These are phyloP conservation scores for Symbiodinium pilosum DNA, from an alignment of 73 alveolate genomes.

Conservation along the genomic window DNA sequence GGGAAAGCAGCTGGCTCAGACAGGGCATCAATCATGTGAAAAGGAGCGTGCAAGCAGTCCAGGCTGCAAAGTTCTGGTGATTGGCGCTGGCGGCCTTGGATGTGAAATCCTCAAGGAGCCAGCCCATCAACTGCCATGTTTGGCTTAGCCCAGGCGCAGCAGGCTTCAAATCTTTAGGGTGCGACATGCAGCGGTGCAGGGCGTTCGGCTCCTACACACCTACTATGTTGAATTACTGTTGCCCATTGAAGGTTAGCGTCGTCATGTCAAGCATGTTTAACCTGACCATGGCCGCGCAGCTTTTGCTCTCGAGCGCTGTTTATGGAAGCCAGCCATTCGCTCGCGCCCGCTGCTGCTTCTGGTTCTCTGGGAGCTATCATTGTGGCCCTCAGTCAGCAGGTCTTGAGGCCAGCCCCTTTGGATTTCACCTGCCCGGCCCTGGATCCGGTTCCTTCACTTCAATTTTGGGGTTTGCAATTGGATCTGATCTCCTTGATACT, in stretches of 20 bases:
- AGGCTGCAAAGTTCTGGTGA: slow-evolving; percentile 74
- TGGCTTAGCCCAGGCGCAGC: no score
- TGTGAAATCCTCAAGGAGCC: slow-evolving; percentile 99
- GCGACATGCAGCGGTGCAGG: no score
- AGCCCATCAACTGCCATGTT: no score
- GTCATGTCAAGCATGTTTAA: neutral
- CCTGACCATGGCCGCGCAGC: neutral
- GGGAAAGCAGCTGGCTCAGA: slow-evolving; percentile 10
- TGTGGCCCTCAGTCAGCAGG: neutral
- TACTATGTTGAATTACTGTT: no score
- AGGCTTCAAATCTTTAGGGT: no score
- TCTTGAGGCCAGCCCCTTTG: neutral
- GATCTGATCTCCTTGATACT: neutral
- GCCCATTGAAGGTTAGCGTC: no score
- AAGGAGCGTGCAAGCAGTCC: neutral
- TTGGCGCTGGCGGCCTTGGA: slow-evolving; percentile 99
- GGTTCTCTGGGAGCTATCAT: neutral
- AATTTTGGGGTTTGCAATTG: neutral
- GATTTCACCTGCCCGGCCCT: neutral
- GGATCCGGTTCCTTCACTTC: neutral
- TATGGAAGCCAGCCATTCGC: neutral
- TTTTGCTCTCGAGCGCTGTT: neutral
- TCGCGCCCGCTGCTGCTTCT: neutral
- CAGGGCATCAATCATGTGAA: neutral
- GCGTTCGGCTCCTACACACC: no score